These are phyloP conservation scores for Ustilago hordei DNA, from an alignment of 1,284 basidiomycete species.

Conservation along the genomic window DNA sequence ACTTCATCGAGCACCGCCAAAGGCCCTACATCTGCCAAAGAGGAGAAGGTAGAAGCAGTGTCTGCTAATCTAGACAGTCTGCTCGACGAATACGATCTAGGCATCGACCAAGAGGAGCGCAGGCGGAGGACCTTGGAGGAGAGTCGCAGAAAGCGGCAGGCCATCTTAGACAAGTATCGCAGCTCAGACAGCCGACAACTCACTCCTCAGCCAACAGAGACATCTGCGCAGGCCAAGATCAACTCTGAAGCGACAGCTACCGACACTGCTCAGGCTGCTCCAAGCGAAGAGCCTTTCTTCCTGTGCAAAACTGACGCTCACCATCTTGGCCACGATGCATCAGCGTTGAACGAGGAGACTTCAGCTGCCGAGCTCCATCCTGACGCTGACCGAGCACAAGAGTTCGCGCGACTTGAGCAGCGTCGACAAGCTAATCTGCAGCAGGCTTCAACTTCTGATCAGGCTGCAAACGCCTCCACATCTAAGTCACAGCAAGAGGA, in stretches of 20 bases:
- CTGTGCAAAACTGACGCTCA: conserved; percentile 17
- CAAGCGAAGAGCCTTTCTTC: conserved; percentile 10
- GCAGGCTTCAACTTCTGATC: neutral
- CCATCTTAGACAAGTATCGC: conserved; percentile 44
- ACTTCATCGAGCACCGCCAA: neutral
- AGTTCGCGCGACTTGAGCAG: conserved; percentile 38
- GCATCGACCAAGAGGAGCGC: conserved; percentile 32
- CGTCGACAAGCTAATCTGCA: conserved; percentile 14
- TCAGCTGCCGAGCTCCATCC: conserved; percentile 59
- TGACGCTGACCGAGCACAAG: conserved; percentile 33
- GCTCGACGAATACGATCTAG: conserved; percentile 37
- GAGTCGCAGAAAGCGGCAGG: conserved; percentile 51
- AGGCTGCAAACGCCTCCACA: neutral
- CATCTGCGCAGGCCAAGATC: neutral
- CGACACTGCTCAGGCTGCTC: neutral
- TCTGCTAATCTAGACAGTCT: conserved; percentile 17
- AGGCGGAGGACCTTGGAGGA: conserved; percentile 45
- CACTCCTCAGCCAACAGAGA: neutral
- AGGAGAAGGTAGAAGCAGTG: neutral
- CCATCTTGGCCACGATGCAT: neutral
- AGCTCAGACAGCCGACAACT: conserved; percentile 10
- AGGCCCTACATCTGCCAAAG: neutral
- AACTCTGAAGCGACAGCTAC: neutral
- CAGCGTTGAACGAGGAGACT: neutral
- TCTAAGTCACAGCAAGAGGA: conserved; percentile 21